phyloP scores from a whole-genome alignment of 345 rosid species.

The Psidium guajava region DNA sequence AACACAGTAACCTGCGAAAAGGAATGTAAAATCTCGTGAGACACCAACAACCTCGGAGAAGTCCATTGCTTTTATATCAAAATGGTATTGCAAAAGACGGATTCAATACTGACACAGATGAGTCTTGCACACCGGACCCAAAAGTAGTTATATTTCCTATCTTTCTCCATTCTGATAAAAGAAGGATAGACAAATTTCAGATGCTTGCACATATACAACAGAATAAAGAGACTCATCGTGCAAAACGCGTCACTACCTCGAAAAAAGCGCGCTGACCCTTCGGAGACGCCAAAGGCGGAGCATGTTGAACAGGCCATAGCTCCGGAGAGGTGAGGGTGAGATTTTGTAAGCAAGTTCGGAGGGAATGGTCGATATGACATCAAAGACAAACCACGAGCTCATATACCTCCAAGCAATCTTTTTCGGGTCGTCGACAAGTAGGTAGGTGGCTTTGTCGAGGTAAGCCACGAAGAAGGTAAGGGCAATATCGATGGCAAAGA shows the following conservation, averaged over 20 bases:
- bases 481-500: conserved; percentile 74
- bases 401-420: conserved; percentile 67
- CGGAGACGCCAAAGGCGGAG: conserved; percentile 98
- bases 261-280: conserved; percentile 80
- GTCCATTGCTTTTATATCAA: neutral
- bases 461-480: conserved; percentile 86
- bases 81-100: neutral
- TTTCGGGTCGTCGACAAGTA: conserved; percentile 59
- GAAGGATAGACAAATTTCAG: neutral
- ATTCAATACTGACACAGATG: conserved; percentile 47
- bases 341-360: conserved; percentile 57
- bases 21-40: neutral
- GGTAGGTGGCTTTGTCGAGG: conserved; percentile 65
- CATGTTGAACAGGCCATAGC: conserved; percentile 81
- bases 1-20: conserved; percentile 68
- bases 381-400: conserved; percentile 68
- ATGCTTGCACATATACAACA: neutral
- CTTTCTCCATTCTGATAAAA: conserved; percentile 76
- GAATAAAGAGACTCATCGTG: neutral
- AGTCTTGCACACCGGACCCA: conserved; percentile 92
- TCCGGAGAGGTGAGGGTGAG: conserved; percentile 29
- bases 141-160: conserved; percentile 80
- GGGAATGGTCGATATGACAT: conserved; percentile 67
- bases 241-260: conserved; percentile 33
- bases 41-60: neutral